Evolutionary conservation across 148 eudicot genomes (phyloP), one percentile per base, ranked within the genome.

Genomic region (Amaranthus palmeri): DNA sequence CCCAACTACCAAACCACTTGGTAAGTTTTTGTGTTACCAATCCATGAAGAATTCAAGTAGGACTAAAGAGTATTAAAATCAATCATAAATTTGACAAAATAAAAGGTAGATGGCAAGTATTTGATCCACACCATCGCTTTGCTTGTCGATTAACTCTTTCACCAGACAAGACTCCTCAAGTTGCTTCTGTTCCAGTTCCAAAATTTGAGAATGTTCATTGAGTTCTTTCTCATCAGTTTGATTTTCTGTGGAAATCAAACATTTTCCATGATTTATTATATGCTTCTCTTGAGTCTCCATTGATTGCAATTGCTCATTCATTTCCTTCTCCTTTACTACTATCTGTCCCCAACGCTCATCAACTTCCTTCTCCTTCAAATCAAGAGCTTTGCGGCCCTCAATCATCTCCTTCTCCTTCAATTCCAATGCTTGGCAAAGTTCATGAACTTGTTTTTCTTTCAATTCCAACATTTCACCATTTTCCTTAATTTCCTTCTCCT

Each of bases 291-390:
- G 47, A 2, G 6, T 15, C 40, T 69, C 77, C 54, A 62, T 13
- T 62, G 42, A 68, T 49, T 67, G 60, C n/a, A 7, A n/a, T 2
- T 63, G 73, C 18, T 68, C 65, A 61, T 10, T 68, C 2, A 55
- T 63, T 48, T 68, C 81, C 15, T 68, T 68, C 45, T 47, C 58
- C 71, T 55, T 73, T 46, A 47, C 40, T 11, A 68, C 77, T n/a
- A 53, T 54, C 46, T 55, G 65, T 54, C 61, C 55, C 49, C 41
- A 46, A 78, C 15, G 61, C 65, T 68, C 51, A 47, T 68, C 53
- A 6, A 68, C 36, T 60, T 60, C 49, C 48, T 60, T 67, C 36
- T 67, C 76, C 6, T 76, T 53, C 41, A 46, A 61, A 6, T 52
- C 42, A 44, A 53, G 54, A 63, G 15, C 61, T 62, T 52, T 40